These are phyloP conservation scores for Huiozyma sinensis DNA, from an alignment of 805 yeast species.

Conservation along the genomic window DNA sequence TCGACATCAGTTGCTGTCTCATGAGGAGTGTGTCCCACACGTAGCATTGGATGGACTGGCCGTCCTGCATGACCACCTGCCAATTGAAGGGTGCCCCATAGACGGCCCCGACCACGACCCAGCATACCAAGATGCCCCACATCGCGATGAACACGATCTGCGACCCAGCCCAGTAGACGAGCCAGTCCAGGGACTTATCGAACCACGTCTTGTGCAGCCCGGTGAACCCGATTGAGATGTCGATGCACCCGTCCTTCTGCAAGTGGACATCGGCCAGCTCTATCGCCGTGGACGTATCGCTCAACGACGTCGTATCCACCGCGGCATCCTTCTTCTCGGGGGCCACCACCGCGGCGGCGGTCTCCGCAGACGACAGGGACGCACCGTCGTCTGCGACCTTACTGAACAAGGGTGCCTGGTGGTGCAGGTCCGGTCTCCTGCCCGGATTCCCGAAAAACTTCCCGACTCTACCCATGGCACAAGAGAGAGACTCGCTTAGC, in stretches of 20 bases:
- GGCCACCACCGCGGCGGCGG: neutral
- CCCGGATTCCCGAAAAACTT: conserved; percentile 18
- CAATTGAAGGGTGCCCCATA: conserved; percentile 27
- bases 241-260: conserved; percentile 10
- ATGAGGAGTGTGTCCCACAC: conserved; percentile 33
- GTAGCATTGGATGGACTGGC: conserved; percentile 32
- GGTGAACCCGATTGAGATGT: conserved; percentile 17
- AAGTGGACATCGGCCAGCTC: conserved; percentile 10
- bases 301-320: conserved; percentile 4
- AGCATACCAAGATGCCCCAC: conserved; percentile 20
- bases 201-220: conserved; percentile 18
- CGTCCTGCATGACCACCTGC: conserved; percentile 36
- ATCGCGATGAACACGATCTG: conserved; percentile 19
- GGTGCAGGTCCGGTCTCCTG: conserved; percentile 7
- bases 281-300: conserved; percentile 9
- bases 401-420: conserved; percentile 6
- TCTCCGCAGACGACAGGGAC: neutral
- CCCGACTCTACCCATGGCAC: conserved; percentile 14
- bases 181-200: conserved; percentile 16
- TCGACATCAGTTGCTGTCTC: conserved; percentile 30
- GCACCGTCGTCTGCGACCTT: neutral
- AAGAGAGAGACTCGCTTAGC: neutral
- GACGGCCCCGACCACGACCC: conserved; percentile 23
- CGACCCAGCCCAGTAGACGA: conserved; percentile 23
- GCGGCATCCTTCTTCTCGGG: conserved; percentile 3